These are phyloP conservation scores for Desmodesmus armatus DNA, from an alignment of 139 green algal genomes.

Conservation along the genomic window DNA sequence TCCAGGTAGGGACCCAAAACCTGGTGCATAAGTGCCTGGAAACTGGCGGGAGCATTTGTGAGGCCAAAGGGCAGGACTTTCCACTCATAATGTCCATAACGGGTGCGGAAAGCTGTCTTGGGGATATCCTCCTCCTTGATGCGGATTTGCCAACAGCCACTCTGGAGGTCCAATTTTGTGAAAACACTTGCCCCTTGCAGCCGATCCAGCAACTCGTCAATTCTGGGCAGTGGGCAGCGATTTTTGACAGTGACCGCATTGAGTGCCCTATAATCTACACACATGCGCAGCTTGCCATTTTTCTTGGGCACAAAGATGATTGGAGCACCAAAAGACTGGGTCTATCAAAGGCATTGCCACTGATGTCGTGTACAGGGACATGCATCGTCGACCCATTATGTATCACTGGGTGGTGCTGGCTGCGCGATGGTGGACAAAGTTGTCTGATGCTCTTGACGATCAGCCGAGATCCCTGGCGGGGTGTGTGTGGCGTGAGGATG, in stretches of 20 bases:
- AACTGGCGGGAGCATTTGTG: constrained; percentile 50
- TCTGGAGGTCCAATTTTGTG: constrained; percentile 1
- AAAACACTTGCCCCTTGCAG: constrained; percentile 7
- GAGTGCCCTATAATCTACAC: constrained; percentile 60
- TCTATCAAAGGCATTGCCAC: no score
- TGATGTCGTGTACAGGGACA: no score
- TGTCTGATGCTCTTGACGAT: no score
- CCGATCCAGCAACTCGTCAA: constrained; percentile 60
- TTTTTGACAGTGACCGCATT: constrained; percentile 71
- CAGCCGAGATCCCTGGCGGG: no score
- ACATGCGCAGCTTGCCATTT: constrained; percentile 54
- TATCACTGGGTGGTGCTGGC: no score
- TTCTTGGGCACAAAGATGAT: constrained; percentile 71
- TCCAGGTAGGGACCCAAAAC: constrained; percentile 54
- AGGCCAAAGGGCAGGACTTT: constrained; percentile 48
- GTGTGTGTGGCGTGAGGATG: no score
- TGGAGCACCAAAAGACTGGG: constrained; percentile 46
- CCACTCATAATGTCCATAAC: constrained; percentile 53
- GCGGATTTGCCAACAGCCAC: constrained; percentile 23
- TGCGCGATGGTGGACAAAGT: no score
- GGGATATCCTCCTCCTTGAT: constrained; percentile 28
- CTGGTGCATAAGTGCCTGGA: constrained; percentile 59
- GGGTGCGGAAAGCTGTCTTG: constrained; percentile 53
- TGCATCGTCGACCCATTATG: no score
- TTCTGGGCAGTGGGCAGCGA: constrained; percentile 60